Base-by-base conservation (phyloP, 2,329 filamentous ascomycete genomes). In the Aspergillus tamarii region DNA sequence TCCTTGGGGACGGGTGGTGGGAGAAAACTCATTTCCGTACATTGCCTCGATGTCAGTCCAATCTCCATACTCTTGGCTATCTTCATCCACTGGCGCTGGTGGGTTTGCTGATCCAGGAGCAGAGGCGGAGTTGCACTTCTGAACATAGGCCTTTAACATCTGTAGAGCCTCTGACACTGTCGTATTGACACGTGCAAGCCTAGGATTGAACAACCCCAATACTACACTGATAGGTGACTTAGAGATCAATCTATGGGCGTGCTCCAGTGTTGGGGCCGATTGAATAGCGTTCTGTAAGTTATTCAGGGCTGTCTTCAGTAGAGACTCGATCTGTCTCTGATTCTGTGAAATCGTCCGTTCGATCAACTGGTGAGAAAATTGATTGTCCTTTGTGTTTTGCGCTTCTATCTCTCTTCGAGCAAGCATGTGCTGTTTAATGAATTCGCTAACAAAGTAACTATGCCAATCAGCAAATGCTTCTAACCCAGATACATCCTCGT, bases 1-100 rank as follows among this genome's bases (percentile, higher is more conserved):
- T 28, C 67, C 74, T 56, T 69, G 66, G 14, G 57, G 58, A 6
- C 39, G 36, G 30, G 65, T 68, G 16, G 69, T 53, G 43, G 69
- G 61, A 32, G 69, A 61, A 32, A 57, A 53, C 43, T 76, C 70
- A 30, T 77, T 74, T 9, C 75, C 68, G 48, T 79, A 76, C 3
- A 75, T 70, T 45, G 84, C 83, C 62, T 85, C 83, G 57, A 88
- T 77, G 23, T 81, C 86, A 26, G 82, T 78, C 77, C 84, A 86
- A 64, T 87, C 86, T 34, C 87, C 87, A 69, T 87, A 89, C 54
- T 89, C 87, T 71, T 89, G 88, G 66, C 87, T 89, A 59, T 89
- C 88, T 59, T 89, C 87, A 60, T 81, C 84, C 6, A 68, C 69
- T 30, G 79, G 71, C 16, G 63, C 60, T n/a, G 72, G 59, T n/a